Evolutionary conservation across 306 rosid species (phyloP).

Genomic region (Aeschynomene evenia): DNA sequence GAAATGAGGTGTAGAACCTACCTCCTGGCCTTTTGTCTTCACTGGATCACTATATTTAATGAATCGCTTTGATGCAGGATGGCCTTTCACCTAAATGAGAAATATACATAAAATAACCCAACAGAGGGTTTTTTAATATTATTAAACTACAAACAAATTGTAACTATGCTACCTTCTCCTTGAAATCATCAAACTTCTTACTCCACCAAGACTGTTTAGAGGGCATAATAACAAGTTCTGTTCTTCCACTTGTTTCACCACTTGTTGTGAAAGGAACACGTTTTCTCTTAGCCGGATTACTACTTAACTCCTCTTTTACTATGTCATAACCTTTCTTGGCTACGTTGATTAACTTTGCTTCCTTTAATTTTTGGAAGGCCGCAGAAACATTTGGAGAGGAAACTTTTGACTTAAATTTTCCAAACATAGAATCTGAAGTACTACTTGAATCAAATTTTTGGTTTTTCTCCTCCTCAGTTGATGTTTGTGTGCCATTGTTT

Average conservation of each 20-base stretch:
- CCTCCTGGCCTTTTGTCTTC: slow-evolving; percentile 79
- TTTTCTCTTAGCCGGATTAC: slow-evolving; percentile 56
- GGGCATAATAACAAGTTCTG: slow-evolving; percentile 66
- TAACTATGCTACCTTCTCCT: slow-evolving; percentile 55
- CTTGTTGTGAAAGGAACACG: slow-evolving; percentile 49
- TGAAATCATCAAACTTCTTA: slow-evolving; percentile 77
- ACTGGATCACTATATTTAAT: slow-evolving; percentile 66
- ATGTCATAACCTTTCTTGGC: slow-evolving; percentile 83
- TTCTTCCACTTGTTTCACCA: slow-evolving; percentile 68
- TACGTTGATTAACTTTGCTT: slow-evolving; percentile 57
- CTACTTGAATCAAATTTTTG: slow-evolving; percentile 45
- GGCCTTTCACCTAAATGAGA: slow-evolving; percentile 55
- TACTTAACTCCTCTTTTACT: slow-evolving; percentile 76
- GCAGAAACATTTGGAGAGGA: slow-evolving; percentile 61
- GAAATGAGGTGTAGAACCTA: slow-evolving; percentile 35
- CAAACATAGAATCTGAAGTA: slow-evolving; percentile 62
- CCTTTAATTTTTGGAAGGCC: slow-evolving; percentile 67
- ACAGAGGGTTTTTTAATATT: not conserved
- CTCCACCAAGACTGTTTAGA: slow-evolving; percentile 67
- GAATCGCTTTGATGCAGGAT: slow-evolving; percentile 60
- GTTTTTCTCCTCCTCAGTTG: slow-evolving; percentile 45
- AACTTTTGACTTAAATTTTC: slow-evolving; percentile 66
- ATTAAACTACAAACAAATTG: not conserved
- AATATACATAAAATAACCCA: slow-evolving; percentile 12
- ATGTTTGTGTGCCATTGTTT: slow-evolving; percentile 43